Conservation (phyloP, 345 rosid species). For the Boechera divaricarpa region DNA sequence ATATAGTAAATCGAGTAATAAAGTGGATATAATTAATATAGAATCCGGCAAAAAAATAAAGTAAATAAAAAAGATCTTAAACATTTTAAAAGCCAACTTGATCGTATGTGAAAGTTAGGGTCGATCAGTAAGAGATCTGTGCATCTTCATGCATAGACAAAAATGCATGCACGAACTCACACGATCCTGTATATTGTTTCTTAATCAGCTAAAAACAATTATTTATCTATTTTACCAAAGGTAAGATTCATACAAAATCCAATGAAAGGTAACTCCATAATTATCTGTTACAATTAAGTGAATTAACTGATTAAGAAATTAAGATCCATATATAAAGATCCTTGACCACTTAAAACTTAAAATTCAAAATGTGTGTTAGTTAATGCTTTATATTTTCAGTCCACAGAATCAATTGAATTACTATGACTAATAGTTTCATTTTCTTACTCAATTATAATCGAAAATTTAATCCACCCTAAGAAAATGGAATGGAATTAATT, state of each 20-base stretch:
- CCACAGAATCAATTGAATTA: neutral
- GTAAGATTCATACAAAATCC: neutral
- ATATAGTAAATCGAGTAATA: no score
- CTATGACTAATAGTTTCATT: neutral
- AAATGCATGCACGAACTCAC: constrained; percentile 36
- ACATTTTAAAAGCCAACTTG: constrained; percentile 22
- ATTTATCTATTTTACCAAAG: neutral
- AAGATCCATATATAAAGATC: neutral
- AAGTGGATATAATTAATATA: neutral
- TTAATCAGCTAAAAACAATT: neutral
- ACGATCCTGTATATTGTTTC: constrained; percentile 17
- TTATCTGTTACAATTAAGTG: neutral
- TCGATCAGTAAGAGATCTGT: constrained; percentile 9
- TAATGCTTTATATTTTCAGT: neutral
- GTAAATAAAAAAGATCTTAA: no score
- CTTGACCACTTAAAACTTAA: neutral
- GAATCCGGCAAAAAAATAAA: neutral
- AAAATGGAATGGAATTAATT: neutral
- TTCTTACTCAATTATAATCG: neutral
- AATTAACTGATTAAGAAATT: neutral
- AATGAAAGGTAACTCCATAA: neutral
- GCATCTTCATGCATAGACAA: neutral
- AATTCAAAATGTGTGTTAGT: neutral
- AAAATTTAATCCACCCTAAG: neutral
- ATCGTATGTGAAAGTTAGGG: constrained; percentile 21